Evolutionary conservation across 345 rosid species (phyloP).

Genomic region (Trapa bicornis): DNA sequence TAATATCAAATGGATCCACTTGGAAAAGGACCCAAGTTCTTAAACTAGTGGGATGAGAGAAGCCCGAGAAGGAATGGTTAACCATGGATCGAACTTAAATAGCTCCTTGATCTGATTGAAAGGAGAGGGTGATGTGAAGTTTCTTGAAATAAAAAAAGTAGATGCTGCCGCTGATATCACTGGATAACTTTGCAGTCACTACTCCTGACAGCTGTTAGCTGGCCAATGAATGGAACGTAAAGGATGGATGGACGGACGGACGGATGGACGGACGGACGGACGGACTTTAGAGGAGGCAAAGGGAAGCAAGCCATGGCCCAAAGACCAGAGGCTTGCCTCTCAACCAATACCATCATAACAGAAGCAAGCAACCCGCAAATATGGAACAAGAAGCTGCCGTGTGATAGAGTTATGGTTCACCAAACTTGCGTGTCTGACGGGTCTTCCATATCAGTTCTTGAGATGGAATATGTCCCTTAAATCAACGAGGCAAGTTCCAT

Average conservation of each 20-base stretch:
- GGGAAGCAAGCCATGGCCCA: not conserved
- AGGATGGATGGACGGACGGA: not conserved
- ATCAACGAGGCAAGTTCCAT: too few species aligned
- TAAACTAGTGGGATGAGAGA: not conserved
- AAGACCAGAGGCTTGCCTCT: not conserved
- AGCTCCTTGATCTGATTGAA: not conserved
- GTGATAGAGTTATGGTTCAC: too few species aligned
- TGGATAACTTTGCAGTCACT: not conserved
- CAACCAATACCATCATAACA: not conserved
- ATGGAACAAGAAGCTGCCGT: too few species aligned
- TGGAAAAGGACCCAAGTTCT: not conserved
- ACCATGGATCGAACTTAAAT: too few species aligned
- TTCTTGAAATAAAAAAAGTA: not conserved
- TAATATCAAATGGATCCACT: not conserved
- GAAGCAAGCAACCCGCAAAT: not conserved
- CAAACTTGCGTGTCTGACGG: not conserved
- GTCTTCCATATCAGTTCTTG: too few species aligned
- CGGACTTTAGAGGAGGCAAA: not conserved
- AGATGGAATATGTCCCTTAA: too few species aligned
- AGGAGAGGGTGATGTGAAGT: not conserved
- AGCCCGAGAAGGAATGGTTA: too few species aligned
- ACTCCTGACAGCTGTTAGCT: not conserved
- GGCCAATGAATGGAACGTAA: conserved; percentile 1
- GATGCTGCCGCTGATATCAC: not conserved
- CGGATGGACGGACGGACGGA: too few species aligned